Base-by-base conservation (phyloP, 106 monocot genomes). In the Alisma plantagoaquatica region DNA sequence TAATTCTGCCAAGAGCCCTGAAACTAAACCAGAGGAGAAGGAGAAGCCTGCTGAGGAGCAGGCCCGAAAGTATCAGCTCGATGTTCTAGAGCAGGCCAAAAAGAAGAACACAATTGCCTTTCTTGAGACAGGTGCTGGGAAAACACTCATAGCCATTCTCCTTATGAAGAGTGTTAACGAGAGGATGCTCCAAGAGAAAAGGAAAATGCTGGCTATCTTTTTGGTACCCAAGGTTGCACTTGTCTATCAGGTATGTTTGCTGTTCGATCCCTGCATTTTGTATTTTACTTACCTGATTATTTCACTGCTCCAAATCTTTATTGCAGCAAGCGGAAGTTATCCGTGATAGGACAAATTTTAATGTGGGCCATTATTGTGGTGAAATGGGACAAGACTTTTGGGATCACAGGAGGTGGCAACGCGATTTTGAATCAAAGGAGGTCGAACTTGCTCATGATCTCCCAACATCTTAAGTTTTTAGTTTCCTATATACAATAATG, bases 331-430 rank as follows among this genome's bases (percentile, higher is more conserved):
- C 98, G 0, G 98, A 98, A 23, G 98, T 98, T 53, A 98, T 98
- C 54, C 75, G 82, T 8, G 82, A 98, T 62, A 79, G 73, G 46
- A 98, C 98, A 43, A 79, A 81, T 0, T 90, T 65, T 54, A 70
- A 41, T n/a, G 98, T 98, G 19, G 98, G 98, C 10, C 98, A 98
- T 67, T 98, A 90, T 43, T 98, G 98, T 61, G 98, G 98, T 6
- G 98, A 98, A 71, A 98, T 90, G 85, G 98, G 89, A 18, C 98
- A 98, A 59, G 90, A 98, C 66, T 98, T 98, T 53, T 98, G 98
- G 98, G 98, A 98, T 79, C 53, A 72, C 27, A 57, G 90, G 27
- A 81, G 82, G 49, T 98, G 98, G 98, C 98, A 82, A 31, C 85
- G 79, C 28, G 98, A 98, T 62, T 90, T 89, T 67, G 90, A 98